Conservation (phyloP, 345 rosid genomes). For the Euphorbia peplus region DNA sequence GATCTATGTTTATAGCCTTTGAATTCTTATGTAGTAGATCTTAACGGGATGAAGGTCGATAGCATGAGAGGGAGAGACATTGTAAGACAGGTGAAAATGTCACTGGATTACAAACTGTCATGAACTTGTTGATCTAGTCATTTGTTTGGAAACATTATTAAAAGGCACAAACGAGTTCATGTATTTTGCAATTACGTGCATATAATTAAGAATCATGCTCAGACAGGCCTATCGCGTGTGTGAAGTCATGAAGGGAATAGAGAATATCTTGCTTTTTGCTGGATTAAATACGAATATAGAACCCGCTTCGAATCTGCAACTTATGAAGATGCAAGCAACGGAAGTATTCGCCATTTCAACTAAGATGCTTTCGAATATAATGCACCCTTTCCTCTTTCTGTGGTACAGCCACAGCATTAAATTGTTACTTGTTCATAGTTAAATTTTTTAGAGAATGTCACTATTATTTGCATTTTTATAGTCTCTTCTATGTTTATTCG, state of each 20-base stretch:
- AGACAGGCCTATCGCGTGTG: slow-evolving; percentile 31
- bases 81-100: too few relatives aligned
- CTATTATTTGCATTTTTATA: too few relatives aligned
- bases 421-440: background rate
- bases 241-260: slow-evolving; percentile 30
- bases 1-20: too few relatives aligned
- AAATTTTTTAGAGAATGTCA: too few relatives aligned
- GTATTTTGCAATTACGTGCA: slow-evolving; percentile 25
- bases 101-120: too few relatives aligned
- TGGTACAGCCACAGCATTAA: slow-evolving; percentile 18
- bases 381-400: slow-evolving; percentile 13
- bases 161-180: slow-evolving; percentile 23
- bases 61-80: too few relatives aligned
- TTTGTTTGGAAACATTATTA: slow-evolving; percentile 41
- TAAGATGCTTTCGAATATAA: slow-evolving; percentile 23
- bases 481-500: too few relatives aligned
- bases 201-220: slow-evolving; percentile 21
- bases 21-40: too few relatives aligned
- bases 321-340: slow-evolving; percentile 21
- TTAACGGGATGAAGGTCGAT: too few relatives aligned
- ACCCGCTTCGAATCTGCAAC: slow-evolving; percentile 17
- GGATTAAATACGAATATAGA: slow-evolving; percentile 31
- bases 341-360: slow-evolving; percentile 13
- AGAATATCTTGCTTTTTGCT: slow-evolving; percentile 28
- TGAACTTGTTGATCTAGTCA: slow-evolving; percentile 57